Percentiles rank a stretch among this genome's conserved stretches.
Evolutionary conservation across 345 rosid species (phyloP).

Genomic region (Euphorbia lathyris): DNA sequence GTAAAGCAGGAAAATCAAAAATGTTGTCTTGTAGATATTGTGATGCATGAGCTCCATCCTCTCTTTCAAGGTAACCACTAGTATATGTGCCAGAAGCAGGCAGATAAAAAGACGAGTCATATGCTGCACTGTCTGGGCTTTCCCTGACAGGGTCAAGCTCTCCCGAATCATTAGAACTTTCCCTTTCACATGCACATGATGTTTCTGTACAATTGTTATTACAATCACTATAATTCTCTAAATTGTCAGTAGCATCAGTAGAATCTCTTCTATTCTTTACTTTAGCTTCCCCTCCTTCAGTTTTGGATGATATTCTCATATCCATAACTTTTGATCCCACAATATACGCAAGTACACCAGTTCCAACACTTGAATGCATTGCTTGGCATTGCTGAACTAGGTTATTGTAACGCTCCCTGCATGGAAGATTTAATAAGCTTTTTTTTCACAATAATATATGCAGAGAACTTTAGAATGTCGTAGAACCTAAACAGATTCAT

Average conservation of each 20-base stretch:
- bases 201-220: constrained; percentile 56
- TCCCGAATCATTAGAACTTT: constrained; percentile 54
- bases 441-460: constrained; percentile 5
- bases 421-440: constrained; percentile 19
- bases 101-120: constrained; percentile 46
- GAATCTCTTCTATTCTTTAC: constrained; percentile 41
- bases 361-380: constrained; percentile 93
- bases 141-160: constrained; percentile 55
- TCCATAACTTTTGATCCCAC: constrained; percentile 97
- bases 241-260: constrained; percentile 37
- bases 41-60: constrained; percentile 35
- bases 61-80: constrained; percentile 36
- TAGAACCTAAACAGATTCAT: not conserved
- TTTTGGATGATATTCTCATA: constrained; percentile 73
- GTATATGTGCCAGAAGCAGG: constrained; percentile 40
- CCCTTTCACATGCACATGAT: constrained; percentile 40
- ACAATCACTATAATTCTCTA: constrained; percentile 40
- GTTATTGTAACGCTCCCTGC: constrained; percentile 69
- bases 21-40: constrained; percentile 39
- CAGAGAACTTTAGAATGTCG: not conserved
- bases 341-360: constrained; percentile 83
- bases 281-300: constrained; percentile 47
- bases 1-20: constrained; percentile 67
- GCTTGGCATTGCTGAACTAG: constrained; percentile 69
- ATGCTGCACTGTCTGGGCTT: constrained; percentile 51